phyloP scores from a whole-genome alignment of 352 stramenopile genomes.

The Pilasporangium apinafurcum region DNA sequence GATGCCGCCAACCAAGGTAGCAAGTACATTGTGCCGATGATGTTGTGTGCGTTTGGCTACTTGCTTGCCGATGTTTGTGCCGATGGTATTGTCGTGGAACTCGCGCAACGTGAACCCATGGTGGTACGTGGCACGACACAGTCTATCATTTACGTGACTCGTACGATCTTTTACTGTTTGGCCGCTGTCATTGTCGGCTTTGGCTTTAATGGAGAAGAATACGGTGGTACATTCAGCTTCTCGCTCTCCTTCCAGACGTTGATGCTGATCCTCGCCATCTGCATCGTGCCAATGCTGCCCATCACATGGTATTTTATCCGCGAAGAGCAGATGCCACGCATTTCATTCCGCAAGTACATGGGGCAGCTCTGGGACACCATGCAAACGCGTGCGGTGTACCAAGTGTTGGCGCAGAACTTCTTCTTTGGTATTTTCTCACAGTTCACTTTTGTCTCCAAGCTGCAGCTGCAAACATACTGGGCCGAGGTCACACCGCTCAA shows the following conservation, averaged over 20 bases:
- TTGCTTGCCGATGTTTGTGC: conserved; percentile 47
- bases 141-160: conserved; percentile 12
- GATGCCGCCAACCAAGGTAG: conserved; percentile 7
- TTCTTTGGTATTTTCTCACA: conserved; percentile 10
- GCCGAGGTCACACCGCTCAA: conserved; percentile 28
- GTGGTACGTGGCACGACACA: conserved; percentile 19
- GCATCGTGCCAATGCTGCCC: conserved; percentile 9
- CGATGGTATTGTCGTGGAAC: conserved; percentile 36
- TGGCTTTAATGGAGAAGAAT: conserved; percentile 23
- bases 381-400: conserved; percentile 17
- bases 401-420: conserved; percentile 22
- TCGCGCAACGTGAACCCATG: conserved; percentile 18
- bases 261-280: conserved; percentile 16
- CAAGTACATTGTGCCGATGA: conserved; percentile 34
- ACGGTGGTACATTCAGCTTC: conserved; percentile 28
- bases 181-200: conserved; percentile 10
- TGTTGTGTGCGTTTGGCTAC: conserved; percentile 44
- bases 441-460: conserved; percentile 9
- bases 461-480: conserved; percentile 38
- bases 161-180: conserved; percentile 12
- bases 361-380: conserved; percentile 7
- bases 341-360: conserved; percentile 8
- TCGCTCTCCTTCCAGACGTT: conserved; percentile 19
- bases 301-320: conserved; percentile 19
- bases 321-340: conserved; percentile 4